Percentiles rank a stretch among this genome's conserved stretches.
Evolutionary conservation across 257 asterid genomes (phyloP).

Genomic region (Fraxinus anomala): DNA sequence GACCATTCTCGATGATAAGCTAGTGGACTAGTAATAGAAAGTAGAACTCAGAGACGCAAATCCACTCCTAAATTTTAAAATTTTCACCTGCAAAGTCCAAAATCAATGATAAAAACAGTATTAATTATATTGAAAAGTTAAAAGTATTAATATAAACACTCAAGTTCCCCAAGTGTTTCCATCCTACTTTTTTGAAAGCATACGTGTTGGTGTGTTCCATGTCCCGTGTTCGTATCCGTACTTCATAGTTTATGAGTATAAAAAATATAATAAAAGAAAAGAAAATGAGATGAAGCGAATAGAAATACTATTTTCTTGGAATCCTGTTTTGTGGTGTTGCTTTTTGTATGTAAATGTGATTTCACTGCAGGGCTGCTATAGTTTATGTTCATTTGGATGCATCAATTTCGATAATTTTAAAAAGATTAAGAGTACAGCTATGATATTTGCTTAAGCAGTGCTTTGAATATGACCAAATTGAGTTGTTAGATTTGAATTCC

Average conservation of each 20-base stretch:
- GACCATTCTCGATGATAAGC: background rate
- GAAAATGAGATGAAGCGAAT: background rate
- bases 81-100: background rate
- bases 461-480: background rate
- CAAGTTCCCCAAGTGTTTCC: background rate
- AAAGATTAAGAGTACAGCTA: background rate
- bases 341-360: background rate
- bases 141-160: too few species aligned
- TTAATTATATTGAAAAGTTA: too few species aligned
- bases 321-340: conserved; percentile 3
- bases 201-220: background rate
- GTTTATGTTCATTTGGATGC: background rate
- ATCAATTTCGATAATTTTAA: background rate
- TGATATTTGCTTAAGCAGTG: background rate
- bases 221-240: background rate
- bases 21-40: background rate
- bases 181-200: background rate
- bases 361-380: background rate
- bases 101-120: too few species aligned
- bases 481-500: background rate
- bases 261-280: background rate
- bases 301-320: background rate
- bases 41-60: background rate
- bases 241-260: background rate
- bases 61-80: background rate